Conservation (phyloP, 108 stramenopile species). For the Nannochloropsis gaditana region DNA sequence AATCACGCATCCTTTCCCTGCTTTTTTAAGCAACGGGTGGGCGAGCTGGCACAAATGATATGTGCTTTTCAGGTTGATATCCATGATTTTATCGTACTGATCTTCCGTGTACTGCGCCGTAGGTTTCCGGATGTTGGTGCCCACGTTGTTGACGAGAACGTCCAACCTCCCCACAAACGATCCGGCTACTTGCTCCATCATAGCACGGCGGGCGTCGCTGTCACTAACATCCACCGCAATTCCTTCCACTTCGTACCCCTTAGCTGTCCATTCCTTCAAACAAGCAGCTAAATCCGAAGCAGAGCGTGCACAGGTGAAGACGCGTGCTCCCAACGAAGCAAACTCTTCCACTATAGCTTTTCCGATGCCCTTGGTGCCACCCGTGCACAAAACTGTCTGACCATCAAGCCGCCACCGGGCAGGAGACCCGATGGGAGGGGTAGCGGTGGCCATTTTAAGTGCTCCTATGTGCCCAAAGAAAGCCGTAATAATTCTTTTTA, state of each 20-base stretch:
- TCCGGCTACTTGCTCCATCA: constrained; percentile 47
- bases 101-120: constrained; percentile 75
- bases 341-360: constrained; percentile 54
- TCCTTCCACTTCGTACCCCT: constrained; percentile 42
- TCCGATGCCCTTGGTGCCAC: constrained; percentile 56
- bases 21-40: constrained; percentile 46
- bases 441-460: background rate
- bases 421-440: background rate
- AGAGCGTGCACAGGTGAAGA: constrained; percentile 40
- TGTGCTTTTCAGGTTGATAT: constrained; percentile 71
- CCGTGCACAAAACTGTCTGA: constrained; percentile 46
- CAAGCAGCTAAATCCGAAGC: background rate
- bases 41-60: constrained; percentile 51
- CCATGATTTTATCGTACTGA: constrained; percentile 70
- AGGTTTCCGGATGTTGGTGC: constrained; percentile 80
- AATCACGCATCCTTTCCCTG: constrained; percentile 68
- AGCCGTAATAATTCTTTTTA: no score
- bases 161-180: constrained; percentile 58
- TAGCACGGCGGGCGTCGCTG: constrained; percentile 55
- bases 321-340: constrained; percentile 43
- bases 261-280: constrained; percentile 35
- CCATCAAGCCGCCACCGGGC: constrained; percentile 51
- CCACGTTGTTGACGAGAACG: constrained; percentile 92
- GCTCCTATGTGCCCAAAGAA: no score
- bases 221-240: constrained; percentile 61